These are phyloP conservation scores for Tulasnella sp. DNA, from an alignment of 768 basidiomycete genomes.

Conservation along the genomic window DNA sequence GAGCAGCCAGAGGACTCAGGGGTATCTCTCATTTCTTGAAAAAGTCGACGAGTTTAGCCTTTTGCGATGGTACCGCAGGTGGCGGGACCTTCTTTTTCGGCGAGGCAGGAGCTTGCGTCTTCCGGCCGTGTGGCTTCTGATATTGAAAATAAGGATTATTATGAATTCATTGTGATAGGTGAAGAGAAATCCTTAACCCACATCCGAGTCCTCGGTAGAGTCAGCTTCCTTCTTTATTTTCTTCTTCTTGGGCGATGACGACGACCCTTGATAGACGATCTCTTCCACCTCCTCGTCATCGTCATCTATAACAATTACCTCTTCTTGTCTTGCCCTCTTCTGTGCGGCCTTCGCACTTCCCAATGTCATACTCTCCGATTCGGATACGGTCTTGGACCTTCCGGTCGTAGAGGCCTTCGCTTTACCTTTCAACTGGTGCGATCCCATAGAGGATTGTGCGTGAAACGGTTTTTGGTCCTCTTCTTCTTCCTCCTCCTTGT, in stretches of 20 bases:
- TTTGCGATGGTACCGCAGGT: neutral
- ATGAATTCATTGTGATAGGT: neutral
- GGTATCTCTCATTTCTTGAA: slow-evolving; percentile 13
- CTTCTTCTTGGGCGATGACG: neutral
- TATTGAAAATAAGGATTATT: neutral
- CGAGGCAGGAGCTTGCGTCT: neutral
- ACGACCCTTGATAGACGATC: neutral
- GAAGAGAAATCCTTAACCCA: neutral
- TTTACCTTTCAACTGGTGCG: neutral
- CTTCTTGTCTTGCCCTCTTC: neutral
- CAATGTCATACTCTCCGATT: neutral
- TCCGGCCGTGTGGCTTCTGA: neutral
- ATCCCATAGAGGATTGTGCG: neutral
- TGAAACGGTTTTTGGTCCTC: neutral
- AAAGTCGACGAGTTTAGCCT: slow-evolving; percentile 26
- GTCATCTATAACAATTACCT: neutral
- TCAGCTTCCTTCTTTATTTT: neutral
- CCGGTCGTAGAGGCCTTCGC: neutral
- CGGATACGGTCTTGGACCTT: neutral
- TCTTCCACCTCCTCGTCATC: neutral
- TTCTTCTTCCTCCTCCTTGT: slow-evolving; percentile 14
- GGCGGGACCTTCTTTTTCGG: neutral
- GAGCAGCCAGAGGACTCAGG: neutral
- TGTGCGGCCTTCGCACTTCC: neutral
- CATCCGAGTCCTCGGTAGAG: neutral